Evolutionary conservation across 2,329 filamentous ascomycete species (phyloP).

Genomic region (Penicillium psychrosexuale): DNA sequence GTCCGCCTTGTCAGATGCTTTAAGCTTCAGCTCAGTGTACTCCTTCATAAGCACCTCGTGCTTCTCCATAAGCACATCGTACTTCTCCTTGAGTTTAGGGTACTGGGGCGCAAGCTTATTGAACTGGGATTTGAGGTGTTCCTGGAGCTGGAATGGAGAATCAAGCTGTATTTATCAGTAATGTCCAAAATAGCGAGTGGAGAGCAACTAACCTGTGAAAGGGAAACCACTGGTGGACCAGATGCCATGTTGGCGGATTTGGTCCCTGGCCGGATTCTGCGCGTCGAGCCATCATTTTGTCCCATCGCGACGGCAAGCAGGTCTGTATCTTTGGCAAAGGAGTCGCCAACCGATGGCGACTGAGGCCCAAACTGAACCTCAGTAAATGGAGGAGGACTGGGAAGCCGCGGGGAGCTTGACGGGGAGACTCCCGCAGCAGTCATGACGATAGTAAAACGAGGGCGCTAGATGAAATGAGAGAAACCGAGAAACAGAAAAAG

Average conservation of each 20-base stretch:
- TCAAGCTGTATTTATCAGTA: constrained; percentile 64
- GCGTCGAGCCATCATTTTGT: constrained; percentile 68
- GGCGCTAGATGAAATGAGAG: constrained; percentile 14
- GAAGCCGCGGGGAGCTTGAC: constrained; percentile 84
- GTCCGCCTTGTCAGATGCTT: background rate
- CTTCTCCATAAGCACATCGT: background rate
- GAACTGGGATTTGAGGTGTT: constrained; percentile 91
- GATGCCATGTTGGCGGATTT: constrained; percentile 77
- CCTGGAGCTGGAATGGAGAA: constrained; percentile 94
- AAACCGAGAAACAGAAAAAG: constrained; percentile 14
- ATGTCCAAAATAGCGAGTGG: constrained; percentile 2
- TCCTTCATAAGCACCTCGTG: background rate
- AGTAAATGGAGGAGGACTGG: constrained; percentile 88
- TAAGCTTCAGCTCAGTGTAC: background rate
- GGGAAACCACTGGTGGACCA: constrained; percentile 80
- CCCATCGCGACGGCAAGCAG: constrained; percentile 52
- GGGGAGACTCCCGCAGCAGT: constrained; percentile 47
- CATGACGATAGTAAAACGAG: constrained; percentile 32
- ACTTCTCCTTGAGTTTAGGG: background rate
- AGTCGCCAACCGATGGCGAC: constrained; percentile 65
- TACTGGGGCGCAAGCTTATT: constrained; percentile 64
- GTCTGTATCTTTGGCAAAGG: constrained; percentile 58
- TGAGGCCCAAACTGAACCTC: constrained; percentile 87
- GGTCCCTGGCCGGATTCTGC: constrained; percentile 88
- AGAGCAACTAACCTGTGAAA: constrained; percentile 66